Evolutionary conservation across 2,329 filamentous ascomycete genomes (phyloP), one percentile per base, ranked within the genome.

Genomic region (Phaeosphaeria sp.): DNA sequence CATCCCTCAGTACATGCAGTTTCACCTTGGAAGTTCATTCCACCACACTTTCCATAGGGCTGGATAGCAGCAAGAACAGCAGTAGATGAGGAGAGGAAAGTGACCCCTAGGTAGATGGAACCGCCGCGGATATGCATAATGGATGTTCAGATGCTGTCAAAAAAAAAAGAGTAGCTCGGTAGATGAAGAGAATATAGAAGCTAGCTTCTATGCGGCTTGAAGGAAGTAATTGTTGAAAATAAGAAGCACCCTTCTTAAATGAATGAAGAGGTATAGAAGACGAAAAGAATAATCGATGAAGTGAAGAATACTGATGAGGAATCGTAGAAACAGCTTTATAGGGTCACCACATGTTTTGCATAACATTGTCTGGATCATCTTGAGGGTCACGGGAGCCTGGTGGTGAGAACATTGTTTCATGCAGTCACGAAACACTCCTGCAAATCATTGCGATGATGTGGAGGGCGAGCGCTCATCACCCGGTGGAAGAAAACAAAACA

Each of bases 21-120:
- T 3, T 78, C 62, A 39, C 80, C 81, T 3, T 66, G 72, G 58
- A 69, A 80, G 60, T 72, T 74, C 21, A 66, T 66, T 22, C 81
- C 81, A 58, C 81, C 81, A 64, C 81, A 83, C 67, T 82, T 80
- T 13, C 77, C 77, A 60, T 78, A 83, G 17, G 65, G 63, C 23
- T 58, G 57, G 46, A 72, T 68, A 17, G 66, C 67, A 39, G 69
- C 70, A 36, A 73, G 64, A 50, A 71, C 69, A 44, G 65, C 68
- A 13, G 66, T 63, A 44, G 72, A 73, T 46, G 66, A 67, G 3
- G 67, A 63, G 20, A 73, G 58, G 52, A 63, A 63, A n/a, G 71
- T 62, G 51, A 72, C 68, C 50, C 63, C 63, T 47, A 73, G 59
- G 61, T 72, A 71, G 52, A 72, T 54, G 50, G 63, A 62, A 11